Conservation (phyloP, 345 rosid species). For the Eucalyptus curtisii region DNA sequence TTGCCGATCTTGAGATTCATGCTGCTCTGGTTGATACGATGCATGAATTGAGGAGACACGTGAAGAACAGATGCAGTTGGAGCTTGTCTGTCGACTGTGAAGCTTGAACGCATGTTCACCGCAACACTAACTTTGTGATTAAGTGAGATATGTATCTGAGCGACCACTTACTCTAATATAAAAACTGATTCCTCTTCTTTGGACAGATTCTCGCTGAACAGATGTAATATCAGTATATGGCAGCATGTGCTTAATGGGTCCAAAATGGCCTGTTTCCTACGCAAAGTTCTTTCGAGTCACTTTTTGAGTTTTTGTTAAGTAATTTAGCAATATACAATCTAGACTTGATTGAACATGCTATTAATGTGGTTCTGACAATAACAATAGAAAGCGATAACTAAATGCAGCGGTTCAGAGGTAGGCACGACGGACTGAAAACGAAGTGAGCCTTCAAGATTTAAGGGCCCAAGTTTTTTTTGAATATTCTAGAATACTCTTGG, state of each 20-base stretch:
- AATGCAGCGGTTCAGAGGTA: neutral
- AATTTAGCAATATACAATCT: neutral
- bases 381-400: neutral
- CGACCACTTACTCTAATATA: neutral
- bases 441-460: neutral
- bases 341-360: neutral
- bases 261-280: neutral
- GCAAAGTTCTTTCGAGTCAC: neutral
- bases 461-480: neutral
- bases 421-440: neutral
- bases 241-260: neutral
- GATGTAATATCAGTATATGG: neutral
- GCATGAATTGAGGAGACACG: neutral
- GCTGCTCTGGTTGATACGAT: neutral
- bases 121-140: neutral
- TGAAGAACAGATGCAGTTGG: neutral
- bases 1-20: neutral
- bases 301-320: neutral
- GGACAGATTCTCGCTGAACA: neutral
- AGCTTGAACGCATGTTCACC: too few relatives aligned
- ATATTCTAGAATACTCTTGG: neutral
- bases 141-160: neutral
- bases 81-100: neutral
- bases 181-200: neutral
- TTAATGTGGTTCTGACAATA: neutral